A percentile compares a stretch with the other conserved stretches of the same genome.
Evolutionary conservation across 306 rosid genomes (phyloP).

Genomic region (Senna tora): DNA sequence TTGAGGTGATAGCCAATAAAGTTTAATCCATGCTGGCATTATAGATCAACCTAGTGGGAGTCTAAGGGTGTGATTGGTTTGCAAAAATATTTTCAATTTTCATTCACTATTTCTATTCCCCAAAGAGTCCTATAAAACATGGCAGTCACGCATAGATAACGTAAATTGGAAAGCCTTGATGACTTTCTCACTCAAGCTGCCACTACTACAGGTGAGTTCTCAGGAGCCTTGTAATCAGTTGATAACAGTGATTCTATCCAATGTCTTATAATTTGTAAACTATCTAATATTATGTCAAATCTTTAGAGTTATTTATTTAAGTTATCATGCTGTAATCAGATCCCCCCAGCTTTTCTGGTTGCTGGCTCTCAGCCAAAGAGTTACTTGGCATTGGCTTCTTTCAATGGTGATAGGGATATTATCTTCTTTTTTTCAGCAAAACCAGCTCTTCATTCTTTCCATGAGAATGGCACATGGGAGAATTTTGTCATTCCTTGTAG

Average conservation of each 20-base stretch:
- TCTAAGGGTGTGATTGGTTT: too few relatives aligned
- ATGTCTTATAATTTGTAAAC: background rate
- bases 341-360: slow-evolving; percentile 13
- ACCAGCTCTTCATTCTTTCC: slow-evolving; percentile 38
- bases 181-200: slow-evolving; percentile 51
- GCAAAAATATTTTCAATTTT: too few relatives aligned
- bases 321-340: slow-evolving; percentile 19
- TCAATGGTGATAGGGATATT: slow-evolving; percentile 33
- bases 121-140: too few relatives aligned
- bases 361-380: slow-evolving; percentile 22
- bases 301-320: background rate
- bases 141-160: too few relatives aligned
- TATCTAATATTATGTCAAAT: slow-evolving; percentile 25
- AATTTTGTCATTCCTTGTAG: slow-evolving; percentile 36
- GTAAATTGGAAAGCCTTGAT: slow-evolving; percentile 67
- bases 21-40: too few relatives aligned
- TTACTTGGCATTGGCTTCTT: slow-evolving; percentile 24
- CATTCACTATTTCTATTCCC: too few relatives aligned
- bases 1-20: too few relatives aligned
- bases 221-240: background rate
- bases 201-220: slow-evolving; percentile 46
- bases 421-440: slow-evolving; percentile 38
- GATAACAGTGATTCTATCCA: too few relatives aligned
- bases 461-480: slow-evolving; percentile 37
- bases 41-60: too few relatives aligned